Base-by-base conservation (phyloP, 1,284 basidiomycete genomes). In the Malassezia caprae region DNA sequence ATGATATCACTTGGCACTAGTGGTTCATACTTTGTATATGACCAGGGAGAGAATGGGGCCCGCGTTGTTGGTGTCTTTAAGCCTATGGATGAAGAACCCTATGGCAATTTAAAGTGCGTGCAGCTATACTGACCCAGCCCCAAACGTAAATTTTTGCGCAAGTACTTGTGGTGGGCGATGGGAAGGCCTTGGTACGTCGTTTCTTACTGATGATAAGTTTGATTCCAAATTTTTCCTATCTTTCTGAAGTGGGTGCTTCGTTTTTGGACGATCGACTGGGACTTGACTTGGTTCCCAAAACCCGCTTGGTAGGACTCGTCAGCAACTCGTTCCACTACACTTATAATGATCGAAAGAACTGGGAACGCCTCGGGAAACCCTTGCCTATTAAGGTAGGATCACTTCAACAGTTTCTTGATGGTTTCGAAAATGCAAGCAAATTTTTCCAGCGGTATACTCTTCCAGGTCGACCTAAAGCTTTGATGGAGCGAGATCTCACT, bases 391-490 rank as follows among this genome's bases (percentile, higher is more conserved):
- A 71, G 77, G 84, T 90, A 39, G 90, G 90, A 1, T 88, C 86
- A 65, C 85, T 90, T 81, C 89, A 94, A 69, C 83, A 83, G 53
- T 93, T 93, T 75, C 77, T 91, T 64, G 81, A 86, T 59, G 89
- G 89, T 13, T 93, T 82, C 67, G 81, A 83, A 76, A 90, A 91
- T 74, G 87, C 87, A 0, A 87, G 87, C 4, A 85, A 87, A 55
- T 91, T 90, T 63, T 79, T 94, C 52, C 81, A 85, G 40, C 83
- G 82, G 64, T 82, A 93, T 69, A 88, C 90, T 2, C 89, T 85
- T 84, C 90, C 90, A 1, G 87, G 87, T 8, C 82, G 88, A 30
- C 82, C 87, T 4, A 83, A 88, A 24, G 52, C 50, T 2, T 26
- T 69, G 34, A 55, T 72, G 23, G 64, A 72, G 52, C 58, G 59